A percentile compares a stretch with the other conserved stretches of the same genome.
Conservation (phyloP, 345 rosid genomes). For the Psidium guajava region DNA sequence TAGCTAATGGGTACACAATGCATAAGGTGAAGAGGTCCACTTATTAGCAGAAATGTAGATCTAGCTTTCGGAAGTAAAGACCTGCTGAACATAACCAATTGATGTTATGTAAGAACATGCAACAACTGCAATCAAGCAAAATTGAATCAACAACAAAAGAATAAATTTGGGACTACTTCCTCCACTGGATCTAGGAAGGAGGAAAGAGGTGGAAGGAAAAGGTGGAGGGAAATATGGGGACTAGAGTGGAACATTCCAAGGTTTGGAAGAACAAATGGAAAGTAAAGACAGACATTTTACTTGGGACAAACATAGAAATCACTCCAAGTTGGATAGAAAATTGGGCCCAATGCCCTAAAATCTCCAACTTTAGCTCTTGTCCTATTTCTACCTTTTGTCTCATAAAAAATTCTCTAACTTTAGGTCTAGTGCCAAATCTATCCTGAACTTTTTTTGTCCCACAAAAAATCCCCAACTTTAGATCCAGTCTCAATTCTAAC, state of each 20-base stretch:
- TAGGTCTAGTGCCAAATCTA: too few relatives aligned
- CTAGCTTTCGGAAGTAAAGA: neutral
- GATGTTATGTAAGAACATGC: neutral
- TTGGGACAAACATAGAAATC: neutral
- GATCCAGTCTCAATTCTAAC: too few relatives aligned
- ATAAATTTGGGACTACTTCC: neutral
- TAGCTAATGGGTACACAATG: neutral
- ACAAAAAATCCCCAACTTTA: too few relatives aligned
- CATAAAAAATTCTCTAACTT: too few relatives aligned
- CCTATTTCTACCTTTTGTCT: too few relatives aligned
- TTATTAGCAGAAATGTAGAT: neutral
- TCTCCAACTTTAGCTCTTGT: too few relatives aligned
- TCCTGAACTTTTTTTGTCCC: too few relatives aligned
- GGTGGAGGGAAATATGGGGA: neutral
- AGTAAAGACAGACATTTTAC: neutral
- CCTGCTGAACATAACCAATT: neutral
- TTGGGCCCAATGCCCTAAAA: neutral
- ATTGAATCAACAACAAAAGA: neutral
- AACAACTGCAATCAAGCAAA: neutral
- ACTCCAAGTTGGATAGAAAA: neutral
- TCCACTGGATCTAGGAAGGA: neutral
- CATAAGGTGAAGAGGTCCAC: neutral
- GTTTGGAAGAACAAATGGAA: neutral
- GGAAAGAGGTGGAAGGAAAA: neutral
- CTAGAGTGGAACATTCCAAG: neutral